Evolutionary conservation across 805 yeast genomes (phyloP).

Genomic region (Torulaspora maleeae): DNA sequence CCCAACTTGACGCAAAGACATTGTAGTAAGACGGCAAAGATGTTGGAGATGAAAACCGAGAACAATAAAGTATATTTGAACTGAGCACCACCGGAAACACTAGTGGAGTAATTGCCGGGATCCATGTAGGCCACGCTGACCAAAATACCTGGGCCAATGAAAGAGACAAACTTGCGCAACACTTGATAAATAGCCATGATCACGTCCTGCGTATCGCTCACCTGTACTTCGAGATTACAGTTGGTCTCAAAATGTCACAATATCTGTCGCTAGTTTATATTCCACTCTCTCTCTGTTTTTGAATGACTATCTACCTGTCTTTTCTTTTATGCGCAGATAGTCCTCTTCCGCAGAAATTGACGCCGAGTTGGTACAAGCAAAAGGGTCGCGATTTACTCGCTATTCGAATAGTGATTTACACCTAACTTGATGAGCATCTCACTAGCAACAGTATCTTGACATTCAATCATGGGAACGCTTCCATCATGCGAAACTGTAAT

Average conservation of each 20-base stretch:
- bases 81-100: conserved; percentile 86
- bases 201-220: not conserved
- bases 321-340: not conserved
- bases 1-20: conserved; percentile 85
- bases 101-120: conserved; percentile 95
- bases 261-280: not conserved
- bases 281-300: not conserved
- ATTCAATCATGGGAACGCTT: not conserved
- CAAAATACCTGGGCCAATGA: conserved; percentile 92
- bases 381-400: not conserved
- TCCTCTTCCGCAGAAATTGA: not conserved
- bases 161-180: conserved; percentile 48
- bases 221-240: not conserved
- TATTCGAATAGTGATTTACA: not conserved
- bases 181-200: conserved; percentile 11
- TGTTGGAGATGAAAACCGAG: conserved; percentile 73
- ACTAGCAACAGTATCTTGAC: not conserved
- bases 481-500: not conserved
- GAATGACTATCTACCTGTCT: not conserved
- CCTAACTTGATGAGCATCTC: not conserved
- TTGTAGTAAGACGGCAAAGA: conserved; percentile 83
- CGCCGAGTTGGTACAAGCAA: not conserved
- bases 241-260: not conserved
- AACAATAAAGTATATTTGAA: conserved; percentile 74
- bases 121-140: conserved; percentile 97